phyloP scores from a whole-genome alignment of 1,139 yeast species.

The Meyerozyma carpophila region DNA sequence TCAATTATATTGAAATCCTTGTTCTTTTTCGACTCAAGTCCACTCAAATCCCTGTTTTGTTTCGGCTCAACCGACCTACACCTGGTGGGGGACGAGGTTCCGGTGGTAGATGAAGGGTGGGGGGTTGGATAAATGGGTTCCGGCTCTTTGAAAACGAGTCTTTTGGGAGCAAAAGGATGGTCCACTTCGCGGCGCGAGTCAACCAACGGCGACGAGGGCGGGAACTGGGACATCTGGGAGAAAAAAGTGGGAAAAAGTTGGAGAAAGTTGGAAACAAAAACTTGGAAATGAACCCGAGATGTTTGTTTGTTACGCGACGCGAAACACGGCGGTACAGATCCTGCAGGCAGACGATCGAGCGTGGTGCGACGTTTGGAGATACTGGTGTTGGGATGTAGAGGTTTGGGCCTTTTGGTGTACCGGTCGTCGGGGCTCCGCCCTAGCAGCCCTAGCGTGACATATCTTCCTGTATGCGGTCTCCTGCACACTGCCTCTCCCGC shows the following conservation, averaged over 20 bases:
- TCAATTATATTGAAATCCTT: slow-evolving; percentile 34
- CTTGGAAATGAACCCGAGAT: background rate
- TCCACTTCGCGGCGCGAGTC: slow-evolving; percentile 18
- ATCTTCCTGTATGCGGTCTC: background rate
- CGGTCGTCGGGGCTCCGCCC: background rate
- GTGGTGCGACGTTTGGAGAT: too few species aligned
- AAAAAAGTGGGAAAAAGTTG: background rate
- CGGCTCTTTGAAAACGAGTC: background rate
- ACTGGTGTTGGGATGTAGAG: too few species aligned
- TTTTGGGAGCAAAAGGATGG: slow-evolving; percentile 18
- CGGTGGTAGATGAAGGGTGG: slow-evolving; percentile 49
- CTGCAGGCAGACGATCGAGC: background rate
- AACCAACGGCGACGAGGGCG: slow-evolving; percentile 61
- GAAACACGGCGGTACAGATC: background rate
- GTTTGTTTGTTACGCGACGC: background rate
- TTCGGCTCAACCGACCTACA: slow-evolving; percentile 8
- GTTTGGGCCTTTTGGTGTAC: too few species aligned
- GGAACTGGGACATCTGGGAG: slow-evolving; percentile 35
- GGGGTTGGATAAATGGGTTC: slow-evolving; percentile 42
- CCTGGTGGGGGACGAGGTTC: slow-evolving; percentile 39
- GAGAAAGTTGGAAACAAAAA: background rate
- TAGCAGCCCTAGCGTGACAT: background rate
- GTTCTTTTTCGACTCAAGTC: slow-evolving; percentile 24
- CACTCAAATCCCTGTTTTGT: slow-evolving; percentile 31
- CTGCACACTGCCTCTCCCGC: background rate